Evolutionary conservation across 257 asterid genomes (phyloP), one percentile per base, ranked within the genome.

Genomic region (Perilla frutescens): DNA sequence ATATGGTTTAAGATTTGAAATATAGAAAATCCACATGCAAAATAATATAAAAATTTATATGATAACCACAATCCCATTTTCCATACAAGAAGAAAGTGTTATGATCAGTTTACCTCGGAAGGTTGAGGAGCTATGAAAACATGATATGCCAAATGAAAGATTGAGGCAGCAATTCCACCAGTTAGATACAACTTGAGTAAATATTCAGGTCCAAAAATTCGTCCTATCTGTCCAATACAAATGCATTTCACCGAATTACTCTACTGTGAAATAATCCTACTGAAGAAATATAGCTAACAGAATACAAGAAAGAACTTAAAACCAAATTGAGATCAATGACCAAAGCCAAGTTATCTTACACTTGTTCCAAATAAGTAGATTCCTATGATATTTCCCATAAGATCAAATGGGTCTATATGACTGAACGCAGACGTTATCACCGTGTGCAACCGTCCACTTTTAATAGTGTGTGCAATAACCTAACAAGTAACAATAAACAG

Each of bases 141-240:
- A 72, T 90, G 89, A 80, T 91, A 86, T 40, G 68, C 84, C 86
- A 94, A 79, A 84, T 77, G 90, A 81, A 90, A 94, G 71, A 88
- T 72, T 39, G 99, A 91, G 79, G 97, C 99, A 71, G 65, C 91
- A 85, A 86, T 71, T 34, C 97, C 97, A 75, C 97, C 99, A 63
- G 89, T 75, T 44, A 94, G 80, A 83, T 94, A 94, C 80, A 91
- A 63, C 76, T 81, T 94, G 84, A 94, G 83, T 80, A 94, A 78
- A 82, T 84, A 94, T 65, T 82, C 76, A 45, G 99, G 84, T 70
- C 97, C 99, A 83, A 90, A 94, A 47, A 41, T 49, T 66, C 84
- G 84, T 80, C 93, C 97, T 12, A 90, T 54, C 99, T 94, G 88
- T 56, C 61, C 67, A 85, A 70, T 41, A 66, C 66, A 74, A 51